Conservation (phyloP, 768 basidiomycete species). For the Russula abietina region DNA sequence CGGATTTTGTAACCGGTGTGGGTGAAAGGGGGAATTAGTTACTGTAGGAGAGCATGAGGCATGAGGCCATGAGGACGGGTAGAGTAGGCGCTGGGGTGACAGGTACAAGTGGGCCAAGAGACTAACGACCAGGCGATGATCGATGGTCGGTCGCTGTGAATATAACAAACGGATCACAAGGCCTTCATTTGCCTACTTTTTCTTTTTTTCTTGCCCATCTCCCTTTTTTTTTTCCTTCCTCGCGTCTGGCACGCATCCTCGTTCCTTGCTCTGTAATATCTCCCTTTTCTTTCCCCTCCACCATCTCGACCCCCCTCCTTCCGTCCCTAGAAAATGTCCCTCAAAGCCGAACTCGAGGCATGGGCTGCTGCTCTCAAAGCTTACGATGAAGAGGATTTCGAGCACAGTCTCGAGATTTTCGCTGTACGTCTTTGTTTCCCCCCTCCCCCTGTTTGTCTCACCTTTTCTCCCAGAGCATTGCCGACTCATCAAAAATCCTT, state of each 20-base stretch:
- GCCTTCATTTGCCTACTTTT: background rate
- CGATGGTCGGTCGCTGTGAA: no score
- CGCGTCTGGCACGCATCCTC: conserved; percentile 27
- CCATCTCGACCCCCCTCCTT: background rate
- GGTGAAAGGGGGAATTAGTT: no score
- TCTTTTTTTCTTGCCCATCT: no score
- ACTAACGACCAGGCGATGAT: background rate
- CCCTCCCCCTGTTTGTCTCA: background rate
- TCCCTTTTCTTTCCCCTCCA: background rate
- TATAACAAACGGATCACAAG: background rate
- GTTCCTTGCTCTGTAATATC: background rate
- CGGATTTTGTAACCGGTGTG: no score
- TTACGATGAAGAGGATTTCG: conserved; percentile 82
- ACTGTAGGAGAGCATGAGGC: no score
- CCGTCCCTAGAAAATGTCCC: conserved; percentile 31
- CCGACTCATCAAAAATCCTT: conserved; percentile 83
- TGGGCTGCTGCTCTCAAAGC: conserved; percentile 86
- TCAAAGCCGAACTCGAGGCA: conserved; percentile 62
- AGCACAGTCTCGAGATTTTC: conserved; percentile 68
- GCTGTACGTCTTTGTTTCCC: conserved; percentile 41
- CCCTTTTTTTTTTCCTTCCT: background rate
- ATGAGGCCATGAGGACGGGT: no score
- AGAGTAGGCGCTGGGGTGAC: no score
- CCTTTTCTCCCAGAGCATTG: conserved; percentile 49
- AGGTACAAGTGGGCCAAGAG: background rate